A percentile compares a stretch with the other conserved stretches of the same genome.
Conservation (phyloP, 257 asterid species). For the Nemophila menziesii region DNA sequence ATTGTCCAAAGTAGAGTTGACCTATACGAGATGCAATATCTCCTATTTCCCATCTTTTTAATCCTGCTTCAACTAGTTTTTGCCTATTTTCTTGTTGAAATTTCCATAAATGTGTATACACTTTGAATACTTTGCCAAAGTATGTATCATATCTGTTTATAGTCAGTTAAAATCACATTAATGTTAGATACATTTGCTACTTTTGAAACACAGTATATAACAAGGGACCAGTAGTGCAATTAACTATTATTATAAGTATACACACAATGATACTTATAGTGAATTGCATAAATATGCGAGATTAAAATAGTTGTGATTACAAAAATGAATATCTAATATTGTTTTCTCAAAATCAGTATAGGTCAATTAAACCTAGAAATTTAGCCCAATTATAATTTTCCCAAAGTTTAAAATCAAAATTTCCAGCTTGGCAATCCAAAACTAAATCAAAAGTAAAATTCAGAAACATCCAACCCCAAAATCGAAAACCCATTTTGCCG, state of each 20-base stretch:
- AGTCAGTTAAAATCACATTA: constrained; percentile 6
- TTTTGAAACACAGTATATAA: no score
- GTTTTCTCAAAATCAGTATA: no score
- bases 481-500: background rate
- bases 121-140: constrained; percentile 85
- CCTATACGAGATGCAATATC: constrained; percentile 97
- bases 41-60: constrained; percentile 99
- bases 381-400: background rate
- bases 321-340: no score
- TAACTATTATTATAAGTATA: no score
- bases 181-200: no score
- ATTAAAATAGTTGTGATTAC: no score
- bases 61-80: constrained; percentile 85
- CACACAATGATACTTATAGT: no score
- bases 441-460: background rate
- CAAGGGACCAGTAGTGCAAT: no score
- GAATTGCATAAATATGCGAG: no score
- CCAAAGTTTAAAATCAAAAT: background rate
- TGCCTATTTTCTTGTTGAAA: constrained; percentile 93
- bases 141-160: constrained; percentile 71
- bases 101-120: constrained; percentile 90
- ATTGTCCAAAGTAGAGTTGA: constrained; percentile 95
- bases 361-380: no score
- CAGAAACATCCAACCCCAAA: background rate
- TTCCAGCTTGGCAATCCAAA: background rate